Conservation (phyloP, 306 rosid genomes). For the Vigna hirtella region DNA sequence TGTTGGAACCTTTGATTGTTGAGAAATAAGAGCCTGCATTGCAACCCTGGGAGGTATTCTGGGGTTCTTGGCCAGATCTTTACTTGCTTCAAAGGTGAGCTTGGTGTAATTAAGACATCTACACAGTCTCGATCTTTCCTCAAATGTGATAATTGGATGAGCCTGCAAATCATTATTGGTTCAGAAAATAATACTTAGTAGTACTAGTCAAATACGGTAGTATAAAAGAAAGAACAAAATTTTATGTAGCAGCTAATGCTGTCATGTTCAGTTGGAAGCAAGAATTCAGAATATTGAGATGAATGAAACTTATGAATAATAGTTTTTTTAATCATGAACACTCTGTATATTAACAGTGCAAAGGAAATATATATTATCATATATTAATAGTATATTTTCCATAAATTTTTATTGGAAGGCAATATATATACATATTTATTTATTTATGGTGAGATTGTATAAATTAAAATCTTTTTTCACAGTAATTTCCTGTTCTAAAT, state of each 20-base stretch:
- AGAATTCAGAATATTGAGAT: conserved; percentile 8
- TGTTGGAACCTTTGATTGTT: conserved; percentile 53
- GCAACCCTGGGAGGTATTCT: conserved; percentile 83
- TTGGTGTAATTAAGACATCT: conserved; percentile 74
- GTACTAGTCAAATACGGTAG: neutral
- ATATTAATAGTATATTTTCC: too few relatives aligned
- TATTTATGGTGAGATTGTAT: too few relatives aligned
- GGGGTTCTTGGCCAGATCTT: conserved; percentile 82
- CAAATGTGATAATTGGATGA: conserved; percentile 62
- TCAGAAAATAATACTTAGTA: neutral
- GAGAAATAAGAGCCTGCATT: conserved; percentile 76
- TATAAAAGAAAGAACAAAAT: neutral
- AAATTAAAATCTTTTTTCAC: neutral
- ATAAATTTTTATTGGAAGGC: too few relatives aligned
- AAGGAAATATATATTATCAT: too few relatives aligned
- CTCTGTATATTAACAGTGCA: too few relatives aligned
- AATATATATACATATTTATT: too few relatives aligned
- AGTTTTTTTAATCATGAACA: too few relatives aligned
- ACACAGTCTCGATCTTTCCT: conserved; percentile 75
- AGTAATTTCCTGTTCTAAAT: neutral
- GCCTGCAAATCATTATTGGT: conserved; percentile 58
- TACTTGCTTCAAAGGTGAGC: conserved; percentile 75
- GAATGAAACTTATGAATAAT: neutral
- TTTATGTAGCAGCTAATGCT: neutral
- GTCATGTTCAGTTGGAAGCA: conserved; percentile 1